phyloP scores from a whole-genome alignment of 1,284 basidiomycete species.

The Ganoderma sp. region DNA sequence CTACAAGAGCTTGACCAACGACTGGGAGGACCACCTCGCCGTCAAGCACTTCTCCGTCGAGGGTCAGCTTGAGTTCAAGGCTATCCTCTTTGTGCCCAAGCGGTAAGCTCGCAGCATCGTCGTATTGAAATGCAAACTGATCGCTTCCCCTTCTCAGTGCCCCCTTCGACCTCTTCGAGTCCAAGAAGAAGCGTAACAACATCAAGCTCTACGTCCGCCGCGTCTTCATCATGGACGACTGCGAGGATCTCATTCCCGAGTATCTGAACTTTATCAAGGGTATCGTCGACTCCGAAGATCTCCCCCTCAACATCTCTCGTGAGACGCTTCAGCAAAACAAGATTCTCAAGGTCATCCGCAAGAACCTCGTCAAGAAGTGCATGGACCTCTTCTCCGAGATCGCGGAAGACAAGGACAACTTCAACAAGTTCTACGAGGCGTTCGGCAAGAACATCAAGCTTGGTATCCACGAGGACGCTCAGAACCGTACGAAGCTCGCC shows the following conservation, averaged over 20 bases:
- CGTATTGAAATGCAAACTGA: background rate
- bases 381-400: slow-evolving; percentile 96
- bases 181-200: slow-evolving; percentile 99
- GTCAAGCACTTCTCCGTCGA: slow-evolving; percentile 99
- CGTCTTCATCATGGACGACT: slow-evolving; percentile 99
- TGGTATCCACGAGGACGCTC: slow-evolving; percentile 98
- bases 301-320: slow-evolving; percentile 99
- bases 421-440: slow-evolving; percentile 94
- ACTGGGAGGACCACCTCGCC: slow-evolving; percentile 99
- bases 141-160: slow-evolving; percentile 57
- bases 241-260: slow-evolving; percentile 99
- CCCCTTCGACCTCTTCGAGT: slow-evolving; percentile 99
- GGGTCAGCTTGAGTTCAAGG: slow-evolving; percentile 99
- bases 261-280: slow-evolving; percentile 99
- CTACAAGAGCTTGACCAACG: slow-evolving; percentile 99
- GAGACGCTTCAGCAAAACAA: slow-evolving; percentile 99
- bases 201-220: slow-evolving; percentile 99
- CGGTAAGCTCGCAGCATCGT: slow-evolving; percentile 63
- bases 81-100: slow-evolving; percentile 96
- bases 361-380: slow-evolving; percentile 99
- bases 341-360: slow-evolving; percentile 99
- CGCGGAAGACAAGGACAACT: slow-evolving; percentile 99
- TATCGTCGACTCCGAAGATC: slow-evolving; percentile 99
- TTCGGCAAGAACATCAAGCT: slow-evolving; percentile 99
- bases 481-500: slow-evolving; percentile 99